Conservation (phyloP, 2,329 filamentous ascomycete species). For the Calonectria honghensis region DNA sequence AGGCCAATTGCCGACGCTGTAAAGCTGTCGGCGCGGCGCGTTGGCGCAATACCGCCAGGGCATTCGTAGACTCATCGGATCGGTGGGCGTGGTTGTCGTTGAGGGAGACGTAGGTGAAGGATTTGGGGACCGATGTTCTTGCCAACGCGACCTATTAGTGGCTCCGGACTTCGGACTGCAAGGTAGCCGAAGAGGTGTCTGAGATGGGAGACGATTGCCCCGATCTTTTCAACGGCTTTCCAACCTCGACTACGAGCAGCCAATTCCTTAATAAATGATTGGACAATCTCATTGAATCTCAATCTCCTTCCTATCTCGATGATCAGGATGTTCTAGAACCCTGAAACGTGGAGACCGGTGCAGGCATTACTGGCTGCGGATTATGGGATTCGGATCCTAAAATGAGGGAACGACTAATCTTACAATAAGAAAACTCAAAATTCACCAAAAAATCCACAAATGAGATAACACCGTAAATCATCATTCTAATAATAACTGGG, state of each 20-base stretch:
- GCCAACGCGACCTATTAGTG: constrained; percentile 53
- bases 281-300: constrained; percentile 6
- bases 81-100: constrained; percentile 38
- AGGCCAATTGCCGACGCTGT: constrained; percentile 46
- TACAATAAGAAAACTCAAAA: constrained; percentile 16
- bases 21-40: constrained; percentile 45
- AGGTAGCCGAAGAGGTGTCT: constrained; percentile 23
- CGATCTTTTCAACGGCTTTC: constrained; percentile 17
- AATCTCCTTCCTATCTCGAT: constrained; percentile 23
- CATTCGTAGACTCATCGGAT: constrained; percentile 58
- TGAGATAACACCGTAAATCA: background rate
- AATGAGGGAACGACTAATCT: constrained; percentile 21
- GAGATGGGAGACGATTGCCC: constrained; percentile 1
- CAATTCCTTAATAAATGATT: constrained; percentile 12
- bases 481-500: background rate
- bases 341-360: constrained; percentile 28
- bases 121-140: constrained; percentile 43
- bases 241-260: constrained; percentile 16
- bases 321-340: constrained; percentile 10
- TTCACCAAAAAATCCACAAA: constrained; percentile 1
- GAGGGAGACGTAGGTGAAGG: constrained; percentile 39
- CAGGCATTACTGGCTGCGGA: constrained; percentile 33
- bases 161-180: constrained; percentile 41
- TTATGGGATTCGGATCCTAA: constrained; percentile 35
- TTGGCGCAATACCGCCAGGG: constrained; percentile 57